These are phyloP conservation scores for Endotrypanum monterogeii DNA, from an alignment of 208 protist genomes.

Conservation along the genomic window DNA sequence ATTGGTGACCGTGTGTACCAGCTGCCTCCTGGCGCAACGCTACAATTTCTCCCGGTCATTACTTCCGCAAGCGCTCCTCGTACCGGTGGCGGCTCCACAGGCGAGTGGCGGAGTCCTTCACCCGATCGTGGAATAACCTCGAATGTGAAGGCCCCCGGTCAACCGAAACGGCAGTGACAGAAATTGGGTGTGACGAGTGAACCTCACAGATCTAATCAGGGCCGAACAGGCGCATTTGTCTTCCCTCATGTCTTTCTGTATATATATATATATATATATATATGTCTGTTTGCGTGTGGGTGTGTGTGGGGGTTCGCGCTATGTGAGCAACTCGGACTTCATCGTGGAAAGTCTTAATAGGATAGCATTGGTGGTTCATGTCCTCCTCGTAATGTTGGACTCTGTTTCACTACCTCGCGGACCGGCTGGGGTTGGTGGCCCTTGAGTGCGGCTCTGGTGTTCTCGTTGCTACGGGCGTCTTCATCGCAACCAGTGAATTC, in stretches of 20 bases:
- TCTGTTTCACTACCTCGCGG: too few species aligned
- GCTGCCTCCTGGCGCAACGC: conserved; percentile 46
- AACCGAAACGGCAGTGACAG: not conserved
- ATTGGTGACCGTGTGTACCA: conserved; percentile 62
- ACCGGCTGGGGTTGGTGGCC: too few species aligned
- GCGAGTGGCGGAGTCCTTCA: not conserved
- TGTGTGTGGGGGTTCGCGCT: not conserved
- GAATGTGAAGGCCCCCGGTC: not conserved
- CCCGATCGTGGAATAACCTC: not conserved
- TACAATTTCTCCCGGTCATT: conserved; percentile 68
- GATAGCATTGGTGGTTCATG: too few species aligned
- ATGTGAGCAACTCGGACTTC: too few species aligned
- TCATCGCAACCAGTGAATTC: too few species aligned
- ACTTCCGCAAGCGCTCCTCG: conserved; percentile 26
- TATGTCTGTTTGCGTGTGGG: not conserved
- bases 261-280: not conserved
- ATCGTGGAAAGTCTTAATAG: too few species aligned
- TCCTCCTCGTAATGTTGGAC: too few species aligned
- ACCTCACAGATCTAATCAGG: not conserved
- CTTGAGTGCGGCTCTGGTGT: too few species aligned
- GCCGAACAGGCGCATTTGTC: conserved; percentile 2
- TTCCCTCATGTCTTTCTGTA: not conserved
- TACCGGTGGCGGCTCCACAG: not conserved
- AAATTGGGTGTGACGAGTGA: not conserved
- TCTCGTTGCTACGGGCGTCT: too few species aligned